Evolutionary conservation across 2,329 filamentous ascomycete genomes (phyloP), one percentile per base, ranked within the genome.

Genomic region (Hypomyces rosellus): DNA sequence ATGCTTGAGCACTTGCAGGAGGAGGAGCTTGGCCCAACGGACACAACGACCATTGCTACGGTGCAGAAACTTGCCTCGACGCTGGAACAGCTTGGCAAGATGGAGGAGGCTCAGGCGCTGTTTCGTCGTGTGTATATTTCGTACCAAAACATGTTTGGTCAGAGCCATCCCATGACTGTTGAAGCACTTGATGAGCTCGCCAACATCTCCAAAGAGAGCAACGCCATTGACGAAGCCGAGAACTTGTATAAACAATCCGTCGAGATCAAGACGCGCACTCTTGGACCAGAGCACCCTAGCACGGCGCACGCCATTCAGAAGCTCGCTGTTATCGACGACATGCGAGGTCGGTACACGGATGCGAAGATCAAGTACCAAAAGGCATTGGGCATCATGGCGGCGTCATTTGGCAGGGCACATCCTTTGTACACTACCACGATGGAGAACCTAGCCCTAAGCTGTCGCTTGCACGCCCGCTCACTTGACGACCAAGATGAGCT

Each of bases 221-320:
- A 59, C 22, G 57, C 61, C 46, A 55, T 62, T 15, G 61, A 63
- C 50, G 60, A 64, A 18, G 61, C 62, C 2, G 62, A 63, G 47
- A 39, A 45, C 11, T 52, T 63, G 3, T 62, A 61, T 51, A 50
- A 57, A 11, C 58, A 61, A 42, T 59, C 57, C 15, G 51, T 61
- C 11, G 59, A 63, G 34, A 56, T 62, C 47, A 57, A 55, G 25
- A 54, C 52, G 13, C 55, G 55, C 11, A 52, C 50, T 14, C 55
- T 62, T 4, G 60, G 60, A 14, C 38, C 55, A 11, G 49, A 57
- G 12, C 60, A 62, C 33, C 60, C 60, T 3, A 48, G 47, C 45
- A 62, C 58, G 3, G 60, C 59, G 3, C 48, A 55, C 14, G 54
- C 58, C 2, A 54, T 63, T 13, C 59, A 61, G 33, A 60, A 58